Conservation (phyloP, 2,329 filamentous ascomycete species). For the Leptoxyphium fumago region DNA sequence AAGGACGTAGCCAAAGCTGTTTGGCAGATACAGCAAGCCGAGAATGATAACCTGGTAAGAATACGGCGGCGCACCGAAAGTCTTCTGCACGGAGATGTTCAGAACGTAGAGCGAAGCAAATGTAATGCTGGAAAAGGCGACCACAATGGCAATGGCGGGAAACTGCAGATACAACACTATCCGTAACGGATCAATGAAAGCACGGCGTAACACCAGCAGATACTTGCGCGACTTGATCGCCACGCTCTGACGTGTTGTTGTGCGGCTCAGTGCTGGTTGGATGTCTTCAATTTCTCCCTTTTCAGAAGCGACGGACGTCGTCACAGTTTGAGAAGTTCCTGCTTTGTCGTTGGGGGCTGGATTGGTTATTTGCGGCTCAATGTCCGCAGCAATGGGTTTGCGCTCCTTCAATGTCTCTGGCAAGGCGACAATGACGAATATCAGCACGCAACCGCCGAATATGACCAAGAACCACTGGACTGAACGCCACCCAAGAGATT, state of each 20-base stretch:
- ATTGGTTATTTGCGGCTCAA: slow-evolving; percentile 9
- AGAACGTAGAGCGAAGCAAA: slow-evolving; percentile 64
- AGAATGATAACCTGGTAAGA: slow-evolving; percentile 52
- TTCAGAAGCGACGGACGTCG: slow-evolving; percentile 15
- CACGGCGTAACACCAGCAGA: slow-evolving; percentile 40
- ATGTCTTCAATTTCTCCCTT: slow-evolving; percentile 6
- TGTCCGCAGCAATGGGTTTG: slow-evolving; percentile 17
- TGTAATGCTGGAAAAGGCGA: slow-evolving; percentile 59
- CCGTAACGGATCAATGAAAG: slow-evolving; percentile 56
- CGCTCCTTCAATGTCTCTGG: slow-evolving; percentile 44
- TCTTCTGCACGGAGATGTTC: slow-evolving; percentile 62
- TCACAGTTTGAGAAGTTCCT: slow-evolving; percentile 6
- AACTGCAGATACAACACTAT: slow-evolving; percentile 60
- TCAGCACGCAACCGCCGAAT: slow-evolving; percentile 46
- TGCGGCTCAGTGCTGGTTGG: slow-evolving; percentile 25
- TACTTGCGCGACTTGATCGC: slow-evolving; percentile 41
- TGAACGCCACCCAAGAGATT: slow-evolving; percentile 57
- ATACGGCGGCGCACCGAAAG: slow-evolving; percentile 54
- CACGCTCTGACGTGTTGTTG: slow-evolving; percentile 48
- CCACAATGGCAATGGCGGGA: slow-evolving; percentile 57
- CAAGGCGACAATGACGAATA: slow-evolving; percentile 45
- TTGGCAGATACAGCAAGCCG: slow-evolving; percentile 64
- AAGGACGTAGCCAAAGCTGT: slow-evolving; percentile 56
- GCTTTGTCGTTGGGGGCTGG: slow-evolving; percentile 10
- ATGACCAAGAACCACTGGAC: slow-evolving; percentile 65